Conservation (phyloP, 495 filamentous ascomycete genomes). For the Alectoria sarmentosa region DNA sequence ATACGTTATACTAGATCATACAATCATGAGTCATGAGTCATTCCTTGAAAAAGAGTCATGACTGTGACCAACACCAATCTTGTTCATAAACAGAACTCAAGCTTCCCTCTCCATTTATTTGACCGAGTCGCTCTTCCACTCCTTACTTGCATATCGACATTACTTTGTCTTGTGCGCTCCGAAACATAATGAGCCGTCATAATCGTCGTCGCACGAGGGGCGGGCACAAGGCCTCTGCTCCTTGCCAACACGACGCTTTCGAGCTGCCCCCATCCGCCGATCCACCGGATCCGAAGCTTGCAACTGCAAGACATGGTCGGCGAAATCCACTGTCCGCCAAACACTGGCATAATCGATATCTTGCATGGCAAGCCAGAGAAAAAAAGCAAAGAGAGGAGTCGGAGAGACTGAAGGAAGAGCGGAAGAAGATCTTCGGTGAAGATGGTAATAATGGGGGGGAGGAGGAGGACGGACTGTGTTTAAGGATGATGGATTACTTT, state of each 20-base stretch:
- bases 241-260: slow-evolving; percentile 7
- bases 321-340: slow-evolving; percentile 18
- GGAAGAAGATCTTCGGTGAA: slow-evolving; percentile 25
- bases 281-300: neutral
- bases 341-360: slow-evolving; percentile 25
- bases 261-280: slow-evolving; percentile 3
- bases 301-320: neutral
- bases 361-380: slow-evolving; percentile 20
- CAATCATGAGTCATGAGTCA: neutral
- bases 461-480: slow-evolving; percentile 23
- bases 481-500: slow-evolving; percentile 25
- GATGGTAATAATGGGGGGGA: slow-evolving; percentile 20
- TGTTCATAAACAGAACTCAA: neutral
- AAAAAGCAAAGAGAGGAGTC: slow-evolving; percentile 21
- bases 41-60: neutral
- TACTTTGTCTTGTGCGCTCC: neutral
- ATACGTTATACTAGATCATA: neutral
- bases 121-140: neutral
- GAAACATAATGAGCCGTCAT: slow-evolving; percentile 22
- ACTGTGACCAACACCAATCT: neutral
- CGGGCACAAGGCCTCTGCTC: slow-evolving; percentile 3
- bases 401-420: slow-evolving; percentile 19
- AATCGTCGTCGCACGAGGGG: slow-evolving; percentile 23
- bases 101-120: neutral
- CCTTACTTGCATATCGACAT: neutral